A percentile compares a stretch with the other conserved stretches of the same genome.
Evolutionary conservation across 2,329 filamentous ascomycete genomes (phyloP).

Genomic region (Phoma sp.): DNA sequence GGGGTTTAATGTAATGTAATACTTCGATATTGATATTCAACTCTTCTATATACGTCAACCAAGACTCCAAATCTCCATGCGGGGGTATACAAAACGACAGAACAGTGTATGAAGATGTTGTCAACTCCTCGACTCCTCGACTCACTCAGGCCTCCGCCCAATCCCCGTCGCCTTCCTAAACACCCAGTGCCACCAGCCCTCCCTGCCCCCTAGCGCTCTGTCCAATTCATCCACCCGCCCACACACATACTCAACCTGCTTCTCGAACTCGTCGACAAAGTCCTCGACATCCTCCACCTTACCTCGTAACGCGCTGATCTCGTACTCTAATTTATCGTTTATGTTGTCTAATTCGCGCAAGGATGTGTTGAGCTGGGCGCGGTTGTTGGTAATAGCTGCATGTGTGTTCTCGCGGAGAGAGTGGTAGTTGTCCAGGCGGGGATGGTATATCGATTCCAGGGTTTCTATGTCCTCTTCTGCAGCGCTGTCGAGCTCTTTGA

Average conservation of each 20-base stretch:
- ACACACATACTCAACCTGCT: constrained; percentile 60
- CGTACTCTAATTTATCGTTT: constrained; percentile 88
- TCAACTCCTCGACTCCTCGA: not conserved
- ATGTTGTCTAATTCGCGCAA: constrained; percentile 81
- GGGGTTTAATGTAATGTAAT: too few species aligned
- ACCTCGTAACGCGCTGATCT: constrained; percentile 78
- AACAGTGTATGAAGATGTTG: too few species aligned
- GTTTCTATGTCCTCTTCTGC: constrained; percentile 63
- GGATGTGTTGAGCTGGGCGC: constrained; percentile 70
- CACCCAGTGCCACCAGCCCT: constrained; percentile 46
- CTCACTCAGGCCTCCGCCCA: constrained; percentile 20
- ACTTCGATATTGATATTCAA: too few species aligned
- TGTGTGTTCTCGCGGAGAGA: constrained; percentile 70
- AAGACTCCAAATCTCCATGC: not conserved
- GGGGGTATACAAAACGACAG: not conserved
- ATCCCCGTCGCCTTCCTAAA: constrained; percentile 37
- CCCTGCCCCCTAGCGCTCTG: constrained; percentile 57
- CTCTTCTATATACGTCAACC: not conserved
- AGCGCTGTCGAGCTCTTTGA: constrained; percentile 66
- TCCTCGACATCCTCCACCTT: constrained; percentile 89
- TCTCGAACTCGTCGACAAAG: constrained; percentile 78
- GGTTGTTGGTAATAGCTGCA: constrained; percentile 73
- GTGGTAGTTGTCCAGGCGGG: constrained; percentile 73
- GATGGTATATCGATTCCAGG: constrained; percentile 74
- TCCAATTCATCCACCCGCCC: constrained; percentile 58